Evolutionary conservation across 257 asterid species (phyloP), one percentile per base, ranked within the genome.

Genomic region (Thymus mandschuricus): DNA sequence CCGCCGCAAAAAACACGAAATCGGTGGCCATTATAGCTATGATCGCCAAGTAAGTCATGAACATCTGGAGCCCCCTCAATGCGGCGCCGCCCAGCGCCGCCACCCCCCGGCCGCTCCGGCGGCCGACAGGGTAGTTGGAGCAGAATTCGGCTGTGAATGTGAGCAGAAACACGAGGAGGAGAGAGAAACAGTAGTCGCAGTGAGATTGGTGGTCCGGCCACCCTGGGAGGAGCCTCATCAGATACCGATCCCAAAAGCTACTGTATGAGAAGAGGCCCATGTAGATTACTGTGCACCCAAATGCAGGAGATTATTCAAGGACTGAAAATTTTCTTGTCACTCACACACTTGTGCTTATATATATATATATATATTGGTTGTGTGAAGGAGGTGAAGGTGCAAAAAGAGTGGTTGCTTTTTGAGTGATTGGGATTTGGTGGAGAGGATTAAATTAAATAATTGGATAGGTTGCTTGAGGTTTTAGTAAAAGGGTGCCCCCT

Each of bases 141-240:
- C 81, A 80, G 74, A 81, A 80, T 48, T 83, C 88, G 27, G 85
- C 83, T 0, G 85, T 81, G 78, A 75, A 83, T 9, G 88, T 78
- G 51, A 83, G 83, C n/a, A 81, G 70, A 67, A 83, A 81, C n/a
- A 83, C 78, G 41, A 78, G 10, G 40, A 75, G 57, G 54, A 83
- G 80, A 61, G 88, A 83, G 50, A 80, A 66, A 66, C 12, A 33
- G 55, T 83, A 57, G 27, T 69, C 76, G 64, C 8, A 52, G 0
- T 6, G 69, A 12, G 81, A 63, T 77, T 79, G 87, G 60, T 79
- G 59, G 64, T 74, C 81, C 9, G 84, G 84, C 84, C 82, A 77
- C 13, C 82, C 84, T 1, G 87, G 87, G 34, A 82, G 74, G 1
- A 82, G 77, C 31, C 61, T 77, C 82, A 69, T 82, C 49, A 82